These are phyloP conservation scores for Apiosordaria backusii DNA, from an alignment of 495 filamentous ascomycete genomes.

Conservation along the genomic window DNA sequence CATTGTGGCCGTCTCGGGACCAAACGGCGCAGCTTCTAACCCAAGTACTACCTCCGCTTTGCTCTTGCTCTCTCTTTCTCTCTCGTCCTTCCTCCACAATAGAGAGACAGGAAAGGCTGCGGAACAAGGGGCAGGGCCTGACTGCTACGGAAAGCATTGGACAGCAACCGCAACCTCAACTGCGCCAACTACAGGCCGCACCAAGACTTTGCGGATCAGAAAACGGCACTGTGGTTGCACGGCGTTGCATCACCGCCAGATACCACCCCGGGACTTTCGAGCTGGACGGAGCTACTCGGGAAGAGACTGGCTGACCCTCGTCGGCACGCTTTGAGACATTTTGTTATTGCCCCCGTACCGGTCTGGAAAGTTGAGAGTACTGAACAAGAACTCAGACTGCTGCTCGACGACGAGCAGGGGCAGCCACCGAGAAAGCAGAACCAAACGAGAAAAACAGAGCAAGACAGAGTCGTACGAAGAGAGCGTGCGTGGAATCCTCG, in stretches of 20 bases:
- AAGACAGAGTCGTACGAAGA: neutral
- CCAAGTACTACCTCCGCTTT: neutral
- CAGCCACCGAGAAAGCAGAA: too few species aligned
- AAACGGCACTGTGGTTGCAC: constrained; percentile 36
- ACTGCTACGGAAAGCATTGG: constrained; percentile 1
- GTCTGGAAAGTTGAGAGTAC: neutral
- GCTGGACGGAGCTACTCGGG: constrained; percentile 12
- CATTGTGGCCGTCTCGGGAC: constrained; percentile 25
- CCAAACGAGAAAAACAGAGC: neutral
- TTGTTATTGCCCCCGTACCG: constrained; percentile 5
- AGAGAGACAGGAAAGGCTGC: constrained; percentile 3
- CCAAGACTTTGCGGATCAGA: constrained; percentile 19
- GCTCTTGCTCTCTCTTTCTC: neutral
- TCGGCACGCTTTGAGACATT: constrained; percentile 24
- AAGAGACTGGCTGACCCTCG: constrained; percentile 10
- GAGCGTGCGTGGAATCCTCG: neutral
- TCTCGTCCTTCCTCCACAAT: neutral
- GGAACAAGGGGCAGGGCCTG: constrained; percentile 11
- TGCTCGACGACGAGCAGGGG: neutral
- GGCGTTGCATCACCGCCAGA: constrained; percentile 32
- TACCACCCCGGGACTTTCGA: constrained; percentile 24
- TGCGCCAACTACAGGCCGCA: constrained; percentile 20
- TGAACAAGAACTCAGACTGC: neutral
- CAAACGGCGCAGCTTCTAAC: constrained; percentile 31
- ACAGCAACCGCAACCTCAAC: constrained; percentile 13